These are phyloP conservation scores for Ophiostoma ips DNA, from an alignment of 2,329 filamentous ascomycete genomes.

Conservation along the genomic window DNA sequence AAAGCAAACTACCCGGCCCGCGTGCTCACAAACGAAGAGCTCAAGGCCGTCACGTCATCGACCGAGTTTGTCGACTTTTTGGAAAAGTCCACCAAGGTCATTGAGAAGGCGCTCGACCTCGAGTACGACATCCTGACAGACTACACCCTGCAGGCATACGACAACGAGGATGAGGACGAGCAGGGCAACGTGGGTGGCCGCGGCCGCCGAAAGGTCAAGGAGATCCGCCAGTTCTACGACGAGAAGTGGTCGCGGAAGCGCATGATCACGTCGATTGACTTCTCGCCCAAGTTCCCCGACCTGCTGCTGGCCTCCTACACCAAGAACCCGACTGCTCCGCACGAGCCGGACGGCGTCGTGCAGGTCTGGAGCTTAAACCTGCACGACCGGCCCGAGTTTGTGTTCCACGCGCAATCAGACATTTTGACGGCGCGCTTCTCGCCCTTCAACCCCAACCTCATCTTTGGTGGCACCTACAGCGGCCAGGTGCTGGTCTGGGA, in stretches of 20 bases:
- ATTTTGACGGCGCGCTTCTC: conserved; percentile 94
- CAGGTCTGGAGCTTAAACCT: conserved; percentile 97
- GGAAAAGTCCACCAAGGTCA: conserved; percentile 89
- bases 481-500: conserved; percentile 97
- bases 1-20: conserved; percentile 58
- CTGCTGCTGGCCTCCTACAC: conserved; percentile 90
- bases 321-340: conserved; percentile 88
- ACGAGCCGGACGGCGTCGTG: conserved; percentile 84
- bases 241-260: conserved; percentile 94
- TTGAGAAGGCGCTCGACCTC: conserved; percentile 86
- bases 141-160: conserved; percentile 70
- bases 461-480: conserved; percentile 90
- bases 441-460: conserved; percentile 93
- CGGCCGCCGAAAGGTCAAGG: conserved; percentile 63
- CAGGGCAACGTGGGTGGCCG: conserved; percentile 59
- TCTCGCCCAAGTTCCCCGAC: conserved; percentile 90
- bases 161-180: conserved; percentile 70
- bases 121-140: conserved; percentile 94
- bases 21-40: conserved; percentile 68
- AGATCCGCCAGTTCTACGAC: conserved; percentile 87
- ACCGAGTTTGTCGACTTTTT: conserved; percentile 92
- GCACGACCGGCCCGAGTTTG: conserved; percentile 86
- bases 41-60: conserved; percentile 79
- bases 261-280: conserved; percentile 91
- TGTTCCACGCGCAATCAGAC: conserved; percentile 92